These are phyloP conservation scores for Escovopsis weberi DNA, from an alignment of 2,329 filamentous ascomycete species.

Conservation along the genomic window DNA sequence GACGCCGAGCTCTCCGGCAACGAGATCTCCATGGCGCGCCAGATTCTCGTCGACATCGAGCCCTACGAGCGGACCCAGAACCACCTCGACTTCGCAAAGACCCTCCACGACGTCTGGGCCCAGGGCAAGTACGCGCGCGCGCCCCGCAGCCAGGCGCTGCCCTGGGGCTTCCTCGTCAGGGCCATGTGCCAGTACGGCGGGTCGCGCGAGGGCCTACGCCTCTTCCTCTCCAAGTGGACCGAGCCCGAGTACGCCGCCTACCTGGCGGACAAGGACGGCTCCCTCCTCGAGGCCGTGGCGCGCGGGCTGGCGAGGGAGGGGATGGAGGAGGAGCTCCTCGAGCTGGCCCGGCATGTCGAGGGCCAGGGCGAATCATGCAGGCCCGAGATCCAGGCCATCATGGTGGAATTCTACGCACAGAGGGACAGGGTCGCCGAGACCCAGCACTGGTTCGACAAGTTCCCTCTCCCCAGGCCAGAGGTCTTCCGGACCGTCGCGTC, in stretches of 20 bases:
- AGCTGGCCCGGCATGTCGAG: constrained; percentile 35
- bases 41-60: constrained; percentile 24
- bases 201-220: constrained; percentile 35
- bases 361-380: constrained; percentile 29
- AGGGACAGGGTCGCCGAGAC: constrained; percentile 44
- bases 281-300: constrained; percentile 16
- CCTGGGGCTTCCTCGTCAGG: constrained; percentile 18
- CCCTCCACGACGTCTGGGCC: constrained; percentile 23
- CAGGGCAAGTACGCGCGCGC: constrained; percentile 9
- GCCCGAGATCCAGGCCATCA: constrained; percentile 31
- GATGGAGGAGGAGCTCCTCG: constrained; percentile 40
- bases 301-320: constrained; percentile 47
- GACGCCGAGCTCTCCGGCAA: constrained; percentile 19
- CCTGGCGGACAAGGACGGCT: constrained; percentile 10
- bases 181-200: constrained; percentile 40
- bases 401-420: constrained; percentile 49
- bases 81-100: constrained; percentile 33
- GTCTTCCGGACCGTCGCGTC: constrained; percentile 18
- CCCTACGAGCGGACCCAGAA: constrained; percentile 28
- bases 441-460: constrained; percentile 50
- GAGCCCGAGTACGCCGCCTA: constrained; percentile 9
- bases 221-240: constrained; percentile 22
- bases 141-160: constrained; percentile 8
- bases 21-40: constrained; percentile 31
- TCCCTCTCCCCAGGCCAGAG: constrained; percentile 22